These are phyloP conservation scores for Pseudogymnoascus pannorum DNA, from an alignment of 2,329 filamentous ascomycete species.

Conservation along the genomic window DNA sequence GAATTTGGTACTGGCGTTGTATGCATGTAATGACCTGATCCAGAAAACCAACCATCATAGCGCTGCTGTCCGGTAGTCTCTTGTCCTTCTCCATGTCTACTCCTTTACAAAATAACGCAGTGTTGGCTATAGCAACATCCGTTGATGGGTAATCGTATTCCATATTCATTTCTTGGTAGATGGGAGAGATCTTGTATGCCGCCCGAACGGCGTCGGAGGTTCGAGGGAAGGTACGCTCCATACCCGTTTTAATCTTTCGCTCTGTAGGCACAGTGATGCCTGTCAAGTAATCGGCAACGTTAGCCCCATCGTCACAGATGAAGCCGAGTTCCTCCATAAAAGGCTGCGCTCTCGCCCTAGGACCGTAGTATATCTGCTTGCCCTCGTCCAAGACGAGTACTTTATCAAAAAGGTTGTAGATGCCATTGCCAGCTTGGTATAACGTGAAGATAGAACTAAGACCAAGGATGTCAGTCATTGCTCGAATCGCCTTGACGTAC, in stretches of 20 bases:
- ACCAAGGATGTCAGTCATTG: constrained; percentile 55
- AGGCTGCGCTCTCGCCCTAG: constrained; percentile 47
- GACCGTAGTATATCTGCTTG: constrained; percentile 58
- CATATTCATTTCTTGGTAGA: constrained; percentile 42
- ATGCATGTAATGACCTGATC: constrained; percentile 50
- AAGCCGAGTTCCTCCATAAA: constrained; percentile 63
- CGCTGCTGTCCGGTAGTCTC: constrained; percentile 44
- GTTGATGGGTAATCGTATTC: constrained; percentile 52
- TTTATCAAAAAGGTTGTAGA: constrained; percentile 64
- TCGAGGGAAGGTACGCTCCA: constrained; percentile 38
- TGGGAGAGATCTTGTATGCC: constrained; percentile 45
- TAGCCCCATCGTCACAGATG: constrained; percentile 52
- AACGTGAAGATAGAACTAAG: constrained; percentile 55
- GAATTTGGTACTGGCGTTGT: constrained; percentile 55
- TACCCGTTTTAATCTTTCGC: constrained; percentile 46
- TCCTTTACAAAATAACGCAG: constrained; percentile 10
- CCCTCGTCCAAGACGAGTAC: constrained; percentile 61
- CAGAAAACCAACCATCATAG: constrained; percentile 40
- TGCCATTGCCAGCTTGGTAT: constrained; percentile 64
- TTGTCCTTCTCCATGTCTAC: constrained; percentile 32
- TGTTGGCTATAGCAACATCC: constrained; percentile 32
- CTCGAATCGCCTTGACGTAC: constrained; percentile 52
- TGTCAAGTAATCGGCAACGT: constrained; percentile 59
- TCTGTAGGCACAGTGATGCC: constrained; percentile 61
- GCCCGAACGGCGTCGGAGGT: constrained; percentile 37